Percentiles rank a stretch among this genome's conserved stretches.
These are phyloP conservation scores for Durusdinium trenchii DNA, from an alignment of 73 alveolate genomes.

Conservation along the genomic window DNA sequence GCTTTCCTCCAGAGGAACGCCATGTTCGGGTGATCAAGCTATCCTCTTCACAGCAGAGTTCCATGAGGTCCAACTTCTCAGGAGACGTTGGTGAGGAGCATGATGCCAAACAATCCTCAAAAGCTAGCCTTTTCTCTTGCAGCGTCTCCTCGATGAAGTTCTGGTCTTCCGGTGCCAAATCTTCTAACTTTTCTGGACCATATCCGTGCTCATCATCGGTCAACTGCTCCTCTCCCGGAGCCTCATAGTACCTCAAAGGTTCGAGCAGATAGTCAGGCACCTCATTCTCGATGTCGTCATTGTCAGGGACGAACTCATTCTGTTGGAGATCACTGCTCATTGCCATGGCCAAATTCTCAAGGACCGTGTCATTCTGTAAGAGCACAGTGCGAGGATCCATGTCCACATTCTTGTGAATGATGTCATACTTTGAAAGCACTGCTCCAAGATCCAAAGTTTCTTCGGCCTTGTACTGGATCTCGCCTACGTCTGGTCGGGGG, in stretches of 20 bases:
- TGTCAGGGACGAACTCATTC: no score
- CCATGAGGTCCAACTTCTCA: background rate
- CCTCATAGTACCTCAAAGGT: background rate
- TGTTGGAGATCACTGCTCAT: no score
- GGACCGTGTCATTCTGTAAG: background rate
- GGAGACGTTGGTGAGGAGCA: background rate
- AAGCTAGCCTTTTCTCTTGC: background rate
- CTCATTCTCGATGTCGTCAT: no score
- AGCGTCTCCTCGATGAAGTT: background rate
- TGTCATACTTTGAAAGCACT: no score
- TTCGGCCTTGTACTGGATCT: background rate
- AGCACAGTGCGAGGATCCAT: no score
- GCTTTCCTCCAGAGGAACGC: background rate
- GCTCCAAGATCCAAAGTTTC: no score
- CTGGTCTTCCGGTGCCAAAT: no score
- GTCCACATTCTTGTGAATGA: no score
- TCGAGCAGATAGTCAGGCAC: no score
- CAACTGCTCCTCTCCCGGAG: background rate
- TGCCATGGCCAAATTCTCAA: background rate
- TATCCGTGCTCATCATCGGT: background rate
- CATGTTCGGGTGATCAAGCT: background rate
- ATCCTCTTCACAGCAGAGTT: constrained; percentile 17
- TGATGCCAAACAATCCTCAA: background rate
- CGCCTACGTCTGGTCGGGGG: no score
- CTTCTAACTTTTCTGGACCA: background rate